phyloP scores from a whole-genome alignment of 768 basidiomycete species.

The Hypsizygus marmoreus region DNA sequence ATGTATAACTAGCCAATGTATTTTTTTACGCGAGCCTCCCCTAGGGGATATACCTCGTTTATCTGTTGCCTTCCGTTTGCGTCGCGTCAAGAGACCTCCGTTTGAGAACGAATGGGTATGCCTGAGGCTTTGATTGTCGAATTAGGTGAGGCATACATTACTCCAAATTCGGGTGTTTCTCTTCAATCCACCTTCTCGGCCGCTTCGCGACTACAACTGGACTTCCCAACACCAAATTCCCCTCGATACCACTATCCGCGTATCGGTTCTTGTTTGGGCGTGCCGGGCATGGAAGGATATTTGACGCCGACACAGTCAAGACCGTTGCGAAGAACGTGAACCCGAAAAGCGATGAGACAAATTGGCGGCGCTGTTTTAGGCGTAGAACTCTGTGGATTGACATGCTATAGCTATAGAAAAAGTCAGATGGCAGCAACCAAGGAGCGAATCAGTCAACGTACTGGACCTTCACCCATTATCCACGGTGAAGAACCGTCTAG shows the following conservation, averaged over 20 bases:
- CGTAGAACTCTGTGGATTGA: conserved; percentile 57
- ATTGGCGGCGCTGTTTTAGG: conserved; percentile 66
- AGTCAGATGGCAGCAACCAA: conserved; percentile 1
- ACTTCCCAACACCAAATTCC: conserved; percentile 22
- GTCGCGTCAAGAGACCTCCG: background rate
- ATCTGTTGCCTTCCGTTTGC: background rate
- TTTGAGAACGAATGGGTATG: background rate
- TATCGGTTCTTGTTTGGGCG: conserved; percentile 57
- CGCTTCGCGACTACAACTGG: conserved; percentile 58
- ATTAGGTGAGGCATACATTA: conserved; percentile 3
- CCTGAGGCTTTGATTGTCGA: background rate
- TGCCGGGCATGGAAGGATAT: conserved; percentile 80
- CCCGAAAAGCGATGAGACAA: conserved; percentile 79
- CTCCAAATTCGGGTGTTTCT: conserved; percentile 47
- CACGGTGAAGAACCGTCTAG: conserved; percentile 7
- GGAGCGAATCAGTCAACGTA: conserved; percentile 8
- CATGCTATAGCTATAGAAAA: conserved; percentile 47
- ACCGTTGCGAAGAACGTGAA: conserved; percentile 79
- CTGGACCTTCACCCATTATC: conserved; percentile 29
- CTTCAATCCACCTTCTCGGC: conserved; percentile 83
- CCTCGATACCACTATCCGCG: conserved; percentile 50
- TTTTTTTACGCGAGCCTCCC: too few species aligned
- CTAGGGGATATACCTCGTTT: too few species aligned
- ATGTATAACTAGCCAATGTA: conserved; percentile 27
- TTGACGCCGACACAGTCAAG: conserved; percentile 78